Base-by-base conservation (phyloP, 2,329 filamentous ascomycete genomes). In the Herpotrichia juniperi region DNA sequence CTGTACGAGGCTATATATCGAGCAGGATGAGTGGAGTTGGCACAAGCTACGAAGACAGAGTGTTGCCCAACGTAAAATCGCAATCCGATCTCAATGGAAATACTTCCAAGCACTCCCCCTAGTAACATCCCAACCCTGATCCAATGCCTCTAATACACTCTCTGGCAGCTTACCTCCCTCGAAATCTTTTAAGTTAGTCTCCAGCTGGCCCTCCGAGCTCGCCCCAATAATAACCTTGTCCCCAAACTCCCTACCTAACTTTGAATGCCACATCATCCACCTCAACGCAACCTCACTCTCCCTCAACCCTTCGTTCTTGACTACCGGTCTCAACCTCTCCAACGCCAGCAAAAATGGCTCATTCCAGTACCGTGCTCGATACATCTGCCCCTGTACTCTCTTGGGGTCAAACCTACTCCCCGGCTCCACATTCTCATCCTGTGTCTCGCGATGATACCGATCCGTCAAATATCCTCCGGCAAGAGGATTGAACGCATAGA, bases 71-170 rank as follows among this genome's bases (percentile, higher is more conserved):
- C n/a, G n/a, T n/a, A n/a, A n/a, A n/a, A n/a, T n/a, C n/a, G n/a
- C n/a, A n/a, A n/a, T 28, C n/a, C 44, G 5, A 11, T 9, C 21
- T 46, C 34, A 59, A 63, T 83, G 81, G 81, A 82, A 85, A 60
- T 84, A 85, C 49, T 78, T 74, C 28, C 80, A 71, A 31, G 79
- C 76, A 9, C 76, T 69, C n/a, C 78, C 69, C 77, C 90, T 91
- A 17, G 82, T 76, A 10, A 87, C 76, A 58, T 79, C 59, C 91
- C 91, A 96, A 3, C 88, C 90, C 73, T 89, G 77, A 60, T 96
- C 89, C 50, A 96, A 77, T 12, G 83, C 87, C 66, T 85, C 73
- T 12, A 94, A 80, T 14, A 94, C 86, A 24, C 90, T 89, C n/a
- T 87, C 83, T 0, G 89, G 89, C 59, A 94, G 76, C 1, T 88